A percentile compares a stretch with the other conserved stretches of the same genome.
Evolutionary conservation across 495 filamentous ascomycete genomes (phyloP).

Genomic region (Daldinia decipiens): DNA sequence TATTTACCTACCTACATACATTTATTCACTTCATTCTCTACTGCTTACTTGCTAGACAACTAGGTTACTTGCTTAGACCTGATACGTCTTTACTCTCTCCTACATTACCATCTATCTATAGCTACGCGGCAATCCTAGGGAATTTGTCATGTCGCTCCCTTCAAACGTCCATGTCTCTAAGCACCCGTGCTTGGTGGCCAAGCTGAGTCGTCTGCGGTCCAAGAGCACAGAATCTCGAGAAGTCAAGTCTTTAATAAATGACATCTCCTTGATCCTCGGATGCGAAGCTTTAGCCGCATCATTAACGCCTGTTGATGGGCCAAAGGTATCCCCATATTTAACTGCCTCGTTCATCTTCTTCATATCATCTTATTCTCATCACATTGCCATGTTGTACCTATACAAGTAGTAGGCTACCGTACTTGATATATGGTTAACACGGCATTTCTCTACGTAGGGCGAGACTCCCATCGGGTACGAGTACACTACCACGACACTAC

Average conservation of each 20-base stretch:
- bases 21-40: no score
- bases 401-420: neutral
- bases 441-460: conserved; percentile 59
- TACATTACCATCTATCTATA: neutral
- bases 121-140: conserved; percentile 11
- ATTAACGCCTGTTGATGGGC: conserved; percentile 61
- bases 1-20: no score
- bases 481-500: conserved; percentile 68
- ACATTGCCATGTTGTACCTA: neutral
- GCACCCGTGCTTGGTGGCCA: conserved; percentile 87
- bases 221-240: conserved; percentile 73
- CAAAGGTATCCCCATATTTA: conserved; percentile 50
- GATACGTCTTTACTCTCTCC: conserved; percentile 2
- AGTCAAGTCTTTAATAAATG: conserved; percentile 82
- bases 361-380: neutral
- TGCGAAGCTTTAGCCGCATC: conserved; percentile 80
- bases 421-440: conserved; percentile 12
- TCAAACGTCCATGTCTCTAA: conserved; percentile 82
- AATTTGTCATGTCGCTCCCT: conserved; percentile 57
- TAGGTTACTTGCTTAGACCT: neutral
- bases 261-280: conserved; percentile 83
- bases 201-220: conserved; percentile 89
- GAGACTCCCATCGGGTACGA: conserved; percentile 77
- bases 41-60: no score
- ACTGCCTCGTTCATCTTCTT: neutral